phyloP scores from a whole-genome alignment of 345 rosid genomes.

The Populus alba region DNA sequence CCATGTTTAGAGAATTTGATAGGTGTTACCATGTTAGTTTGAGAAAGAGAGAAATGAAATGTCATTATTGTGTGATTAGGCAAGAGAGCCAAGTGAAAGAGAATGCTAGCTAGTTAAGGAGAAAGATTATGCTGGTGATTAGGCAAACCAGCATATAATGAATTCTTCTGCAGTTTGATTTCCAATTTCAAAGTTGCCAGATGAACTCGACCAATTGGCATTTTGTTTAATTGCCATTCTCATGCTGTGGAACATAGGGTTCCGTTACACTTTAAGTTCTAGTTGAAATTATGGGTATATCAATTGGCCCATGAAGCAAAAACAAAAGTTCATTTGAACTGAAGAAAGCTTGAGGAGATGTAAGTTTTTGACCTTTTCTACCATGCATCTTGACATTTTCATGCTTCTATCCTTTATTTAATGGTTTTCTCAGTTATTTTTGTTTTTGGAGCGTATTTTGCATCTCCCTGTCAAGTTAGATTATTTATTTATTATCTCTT shows the following conservation, averaged over 20 bases:
- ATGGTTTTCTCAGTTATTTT: not conserved
- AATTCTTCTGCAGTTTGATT: not conserved
- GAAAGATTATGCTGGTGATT: no score
- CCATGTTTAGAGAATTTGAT: no score
- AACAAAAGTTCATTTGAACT: not conserved
- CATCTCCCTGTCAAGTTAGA: conserved; percentile 3
- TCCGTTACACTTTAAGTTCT: not conserved
- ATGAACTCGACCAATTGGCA: not conserved
- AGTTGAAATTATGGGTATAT: not conserved
- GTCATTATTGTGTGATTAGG: no score
- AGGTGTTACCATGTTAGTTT: no score
- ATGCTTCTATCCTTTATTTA: not conserved
- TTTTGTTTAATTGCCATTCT: not conserved
- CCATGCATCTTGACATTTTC: not conserved
- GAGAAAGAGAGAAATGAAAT: no score
- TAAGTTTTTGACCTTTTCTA: not conserved
- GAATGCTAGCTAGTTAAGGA: no score
- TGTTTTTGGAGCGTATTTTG: not conserved
- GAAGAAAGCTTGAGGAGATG: not conserved
- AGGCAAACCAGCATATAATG: no score
- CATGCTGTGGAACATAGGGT: not conserved
- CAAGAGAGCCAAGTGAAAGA: no score
- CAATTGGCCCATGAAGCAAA: conserved; percentile 4
- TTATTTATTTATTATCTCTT: not conserved
- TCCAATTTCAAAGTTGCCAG: not conserved